These are phyloP conservation scores for Clavariopsis aquatica DNA, from an alignment of 495 filamentous ascomycete genomes.

Conservation along the genomic window DNA sequence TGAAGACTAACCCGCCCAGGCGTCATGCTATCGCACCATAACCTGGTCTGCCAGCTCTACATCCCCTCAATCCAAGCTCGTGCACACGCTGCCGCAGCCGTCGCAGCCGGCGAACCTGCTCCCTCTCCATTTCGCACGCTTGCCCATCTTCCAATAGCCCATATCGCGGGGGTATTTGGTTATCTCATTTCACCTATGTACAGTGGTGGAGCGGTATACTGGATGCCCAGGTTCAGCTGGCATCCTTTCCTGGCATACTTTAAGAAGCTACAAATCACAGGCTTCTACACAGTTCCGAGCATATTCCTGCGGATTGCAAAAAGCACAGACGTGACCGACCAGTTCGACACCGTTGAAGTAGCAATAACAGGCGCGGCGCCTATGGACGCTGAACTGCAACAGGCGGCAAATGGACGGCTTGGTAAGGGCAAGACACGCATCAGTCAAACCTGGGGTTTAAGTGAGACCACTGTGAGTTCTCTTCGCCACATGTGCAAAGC, in stretches of 20 bases:
- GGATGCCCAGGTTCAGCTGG: conserved; percentile 43
- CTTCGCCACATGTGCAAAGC: not conserved
- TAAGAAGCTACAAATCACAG: conserved; percentile 39
- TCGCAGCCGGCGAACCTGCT: conserved; percentile 24
- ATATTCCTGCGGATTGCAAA: conserved; percentile 44
- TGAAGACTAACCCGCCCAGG: conserved; percentile 14
- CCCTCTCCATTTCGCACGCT: conserved; percentile 46
- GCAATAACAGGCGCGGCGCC: conserved; percentile 44
- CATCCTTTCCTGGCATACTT: conserved; percentile 33
- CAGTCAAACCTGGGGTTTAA: conserved; percentile 42
- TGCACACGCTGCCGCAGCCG: conserved; percentile 15
- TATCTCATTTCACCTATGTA: conserved; percentile 44
- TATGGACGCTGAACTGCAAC: conserved; percentile 38
- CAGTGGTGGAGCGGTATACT: conserved; percentile 33
- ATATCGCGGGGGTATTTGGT: conserved; percentile 50
- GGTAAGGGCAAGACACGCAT: conserved; percentile 39
- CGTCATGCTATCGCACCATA: conserved; percentile 46
- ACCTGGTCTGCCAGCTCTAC: conserved; percentile 42
- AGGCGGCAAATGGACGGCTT: conserved; percentile 33
- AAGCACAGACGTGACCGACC: conserved; percentile 38
- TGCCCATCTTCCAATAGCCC: conserved; percentile 55
- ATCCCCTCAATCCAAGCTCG: conserved; percentile 26
- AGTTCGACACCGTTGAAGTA: conserved; percentile 31
- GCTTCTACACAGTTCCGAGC: conserved; percentile 40
- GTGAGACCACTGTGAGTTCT: conserved; percentile 38